These are phyloP conservation scores for Geotrichum phurueaensis DNA, from an alignment of 1,139 yeast genomes.

Conservation along the genomic window DNA sequence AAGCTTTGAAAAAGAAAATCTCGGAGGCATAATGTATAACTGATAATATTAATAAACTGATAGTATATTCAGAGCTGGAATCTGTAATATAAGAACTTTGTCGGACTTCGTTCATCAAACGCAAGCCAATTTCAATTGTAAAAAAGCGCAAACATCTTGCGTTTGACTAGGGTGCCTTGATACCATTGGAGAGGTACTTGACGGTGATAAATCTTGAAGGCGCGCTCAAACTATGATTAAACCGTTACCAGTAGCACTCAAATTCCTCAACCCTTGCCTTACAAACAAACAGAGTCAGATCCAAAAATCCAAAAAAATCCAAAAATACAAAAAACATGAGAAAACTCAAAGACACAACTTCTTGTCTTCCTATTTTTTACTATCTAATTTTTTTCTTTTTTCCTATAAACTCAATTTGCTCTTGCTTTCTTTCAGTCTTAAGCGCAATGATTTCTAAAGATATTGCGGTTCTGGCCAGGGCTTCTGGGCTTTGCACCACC, in stretches of 20 bases:
- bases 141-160: too few relatives aligned
- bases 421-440: background rate
- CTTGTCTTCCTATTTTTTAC: background rate
- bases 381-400: background rate
- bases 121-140: too few relatives aligned
- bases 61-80: background rate
- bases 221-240: background rate
- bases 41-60: too few relatives aligned
- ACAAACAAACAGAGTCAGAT: background rate
- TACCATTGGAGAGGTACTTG: too few relatives aligned
- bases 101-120: too few relatives aligned
- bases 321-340: background rate
- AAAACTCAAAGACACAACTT: background rate
- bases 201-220: background rate
- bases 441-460: background rate
- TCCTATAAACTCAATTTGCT: background rate
- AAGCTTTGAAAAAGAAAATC: constrained; percentile 44
- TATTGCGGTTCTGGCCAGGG: background rate
- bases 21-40: background rate
- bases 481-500: background rate
- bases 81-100: too few relatives aligned
- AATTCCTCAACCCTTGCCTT: background rate
- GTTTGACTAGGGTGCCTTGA: too few relatives aligned
- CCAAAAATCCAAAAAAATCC: background rate
- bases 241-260: background rate